Conservation (phyloP, 192 early-diverging fungal species). For the Piromyces sp. region DNA sequence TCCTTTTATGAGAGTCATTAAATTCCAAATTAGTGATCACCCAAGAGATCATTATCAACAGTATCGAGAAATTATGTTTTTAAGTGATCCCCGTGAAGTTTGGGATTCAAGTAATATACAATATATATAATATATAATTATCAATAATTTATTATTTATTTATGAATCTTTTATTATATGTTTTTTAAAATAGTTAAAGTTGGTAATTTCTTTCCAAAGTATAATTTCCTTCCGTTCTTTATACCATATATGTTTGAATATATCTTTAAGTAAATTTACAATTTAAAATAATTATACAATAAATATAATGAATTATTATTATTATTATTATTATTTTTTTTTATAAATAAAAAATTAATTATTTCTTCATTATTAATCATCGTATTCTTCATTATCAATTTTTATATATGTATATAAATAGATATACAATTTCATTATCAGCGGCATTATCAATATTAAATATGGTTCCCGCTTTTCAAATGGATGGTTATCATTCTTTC, state of each 20-base stretch:
- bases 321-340: too few relatives aligned
- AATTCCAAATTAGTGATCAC: conserved; percentile 24
- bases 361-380: too few relatives aligned
- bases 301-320: too few relatives aligned
- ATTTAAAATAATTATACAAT: not conserved
- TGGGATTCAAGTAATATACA: conserved; percentile 39
- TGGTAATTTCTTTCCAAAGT: conserved; percentile 29
- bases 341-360: too few relatives aligned
- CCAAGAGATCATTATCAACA: conserved; percentile 8
- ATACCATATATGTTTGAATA: conserved; percentile 38
- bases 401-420: conserved; percentile 1
- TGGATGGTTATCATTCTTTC: conserved; percentile 57
- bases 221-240: conserved; percentile 30
- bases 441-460: conserved; percentile 48
- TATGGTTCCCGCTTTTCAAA: conserved; percentile 47
- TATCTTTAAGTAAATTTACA: conserved; percentile 20
- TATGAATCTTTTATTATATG: too few relatives aligned
- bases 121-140: not conserved
- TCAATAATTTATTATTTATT: too few relatives aligned
- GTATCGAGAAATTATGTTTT: conserved; percentile 21
- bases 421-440: conserved; percentile 50
- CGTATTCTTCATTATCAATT: too few relatives aligned
- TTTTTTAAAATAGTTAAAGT: conserved; percentile 49
- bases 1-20: conserved; percentile 21
- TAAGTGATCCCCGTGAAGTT: conserved; percentile 49